Evolutionary conservation across 305 asterid species (phyloP).

Genomic region (Plantago coronopus): DNA sequence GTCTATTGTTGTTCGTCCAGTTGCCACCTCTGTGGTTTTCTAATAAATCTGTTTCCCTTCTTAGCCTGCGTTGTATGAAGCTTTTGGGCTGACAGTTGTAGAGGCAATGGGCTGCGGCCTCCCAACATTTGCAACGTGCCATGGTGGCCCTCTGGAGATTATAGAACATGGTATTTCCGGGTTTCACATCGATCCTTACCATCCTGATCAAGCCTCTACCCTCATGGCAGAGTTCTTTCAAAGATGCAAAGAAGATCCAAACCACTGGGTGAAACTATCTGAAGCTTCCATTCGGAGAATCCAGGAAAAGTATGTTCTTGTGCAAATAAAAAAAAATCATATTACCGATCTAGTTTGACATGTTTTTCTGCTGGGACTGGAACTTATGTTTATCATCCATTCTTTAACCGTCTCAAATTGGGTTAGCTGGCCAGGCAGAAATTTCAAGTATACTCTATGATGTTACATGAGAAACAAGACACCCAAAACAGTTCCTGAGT

Average conservation of each 20-base stretch:
- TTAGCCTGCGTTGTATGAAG: slow-evolving; percentile 97
- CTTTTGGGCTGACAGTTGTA: slow-evolving; percentile 97
- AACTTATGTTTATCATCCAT: no score
- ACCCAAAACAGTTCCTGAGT: no score
- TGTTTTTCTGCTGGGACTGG: no score
- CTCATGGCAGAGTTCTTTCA: slow-evolving; percentile 68
- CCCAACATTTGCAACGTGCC: slow-evolving; percentile 88
- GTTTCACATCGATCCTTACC: slow-evolving; percentile 90
- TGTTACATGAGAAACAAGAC: no score
- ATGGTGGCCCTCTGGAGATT: slow-evolving; percentile 95
- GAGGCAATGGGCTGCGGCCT: slow-evolving; percentile 98
- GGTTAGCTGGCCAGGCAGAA: no score
- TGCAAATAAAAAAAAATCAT: background rate
- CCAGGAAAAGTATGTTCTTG: slow-evolving; percentile 45
- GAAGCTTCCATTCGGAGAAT: slow-evolving; percentile 54
- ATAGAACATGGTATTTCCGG: slow-evolving; percentile 85
- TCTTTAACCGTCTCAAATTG: no score
- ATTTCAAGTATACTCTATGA: no score
- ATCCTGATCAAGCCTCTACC: slow-evolving; percentile 64
- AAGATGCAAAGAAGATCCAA: slow-evolving; percentile 61
- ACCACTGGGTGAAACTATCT: slow-evolving; percentile 65
- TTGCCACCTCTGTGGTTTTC: background rate
- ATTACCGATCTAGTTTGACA: background rate
- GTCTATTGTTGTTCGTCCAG: background rate
- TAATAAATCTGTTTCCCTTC: background rate